Evolutionary conservation across 495 filamentous ascomycete genomes (phyloP), one percentile per base, ranked within the genome.

Genomic region (Penicillium pulvis): DNA sequence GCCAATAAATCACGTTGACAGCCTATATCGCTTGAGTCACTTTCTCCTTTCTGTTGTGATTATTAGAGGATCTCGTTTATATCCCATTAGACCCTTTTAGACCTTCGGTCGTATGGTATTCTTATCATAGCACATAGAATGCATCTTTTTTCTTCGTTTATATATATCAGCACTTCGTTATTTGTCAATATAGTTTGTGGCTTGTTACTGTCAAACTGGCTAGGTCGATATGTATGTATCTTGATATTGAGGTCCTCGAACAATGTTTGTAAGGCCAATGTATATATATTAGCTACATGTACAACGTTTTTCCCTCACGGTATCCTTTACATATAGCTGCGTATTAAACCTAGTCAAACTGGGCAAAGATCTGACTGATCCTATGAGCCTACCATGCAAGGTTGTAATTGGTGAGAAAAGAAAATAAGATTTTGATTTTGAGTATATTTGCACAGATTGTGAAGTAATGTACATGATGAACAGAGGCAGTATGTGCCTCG

Each of bases 1-100:
- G 74, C 57, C 69, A 71, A 62, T 78, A 66, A 57, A 44, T 50
- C 36, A 35, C 36, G 36, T 17, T 41, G 16, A 17, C 16, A n/a
- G 20, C 45, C 50, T 45, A 55, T 45, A 41, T 28, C 23, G 49
- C 4, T 31, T 30, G 30, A 42, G 31, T 46, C 23, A 8, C 31
- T 42, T n/a, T 17, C 31, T 19, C 12, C n/a, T 36, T 12, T 45
- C 39, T 10, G 30, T 33, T 53, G 19, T 19, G 39, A 23, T 52
- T 48, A 7, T 49, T 12, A 26, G 16, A n/a, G n/a, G 10, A n/a
- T 46, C 53, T 51, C 26, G 24, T 60, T 52, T 56, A 50, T 56
- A 59, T 59, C 35, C 52, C 52, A 28, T 16, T 52, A 64, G 50
- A 57, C 56, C 54, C 45, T 12, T 47, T 17, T 51, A 52, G 46